A percentile compares a stretch with the other conserved stretches of the same genome.
These are phyloP conservation scores for Ilex paraguariensis DNA, from an alignment of 305 asterid genomes.

Conservation along the genomic window DNA sequence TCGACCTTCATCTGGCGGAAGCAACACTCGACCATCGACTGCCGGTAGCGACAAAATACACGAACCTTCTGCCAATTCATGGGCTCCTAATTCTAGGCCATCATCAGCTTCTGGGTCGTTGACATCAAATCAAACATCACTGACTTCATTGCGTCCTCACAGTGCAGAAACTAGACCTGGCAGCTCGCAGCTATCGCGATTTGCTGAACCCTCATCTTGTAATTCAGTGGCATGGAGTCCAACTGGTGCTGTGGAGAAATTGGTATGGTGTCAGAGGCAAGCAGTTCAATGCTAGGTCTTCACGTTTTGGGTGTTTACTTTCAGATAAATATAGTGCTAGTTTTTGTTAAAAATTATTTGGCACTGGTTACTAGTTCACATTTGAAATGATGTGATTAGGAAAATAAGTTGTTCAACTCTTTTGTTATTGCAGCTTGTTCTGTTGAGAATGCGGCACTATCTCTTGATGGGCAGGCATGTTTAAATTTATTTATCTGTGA, in stretches of 20 bases:
- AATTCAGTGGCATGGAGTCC: slow-evolving; percentile 57
- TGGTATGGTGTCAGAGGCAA: slow-evolving; percentile 41
- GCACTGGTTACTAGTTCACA: background rate
- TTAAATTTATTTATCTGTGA: background rate
- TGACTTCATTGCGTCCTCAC: slow-evolving; percentile 66
- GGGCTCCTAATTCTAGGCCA: slow-evolving; percentile 94
- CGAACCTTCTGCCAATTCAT: slow-evolving; percentile 56
- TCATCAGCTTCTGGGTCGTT: slow-evolving; percentile 88
- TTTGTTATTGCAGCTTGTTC: background rate
- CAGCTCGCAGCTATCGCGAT: slow-evolving; percentile 89
- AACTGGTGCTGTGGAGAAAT: slow-evolving; percentile 53
- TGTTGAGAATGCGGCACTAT: slow-evolving; percentile 11
- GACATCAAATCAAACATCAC: slow-evolving; percentile 67
- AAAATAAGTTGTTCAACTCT: background rate
- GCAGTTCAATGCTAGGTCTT: background rate
- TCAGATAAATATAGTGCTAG: background rate
- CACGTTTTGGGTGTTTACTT: background rate
- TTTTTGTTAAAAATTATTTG: background rate
- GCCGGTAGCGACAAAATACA: slow-evolving; percentile 59
- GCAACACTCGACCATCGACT: slow-evolving; percentile 91
- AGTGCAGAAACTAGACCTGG: slow-evolving; percentile 94
- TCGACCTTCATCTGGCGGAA: slow-evolving; percentile 95
- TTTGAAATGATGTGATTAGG: background rate
- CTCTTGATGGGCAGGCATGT: slow-evolving; percentile 15
- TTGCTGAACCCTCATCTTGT: slow-evolving; percentile 75